Percentiles rank a stretch among this genome's conserved stretches.
Evolutionary conservation across 2,329 filamentous ascomycete species (phyloP).

Genomic region (Verticillium albo-atrum): DNA sequence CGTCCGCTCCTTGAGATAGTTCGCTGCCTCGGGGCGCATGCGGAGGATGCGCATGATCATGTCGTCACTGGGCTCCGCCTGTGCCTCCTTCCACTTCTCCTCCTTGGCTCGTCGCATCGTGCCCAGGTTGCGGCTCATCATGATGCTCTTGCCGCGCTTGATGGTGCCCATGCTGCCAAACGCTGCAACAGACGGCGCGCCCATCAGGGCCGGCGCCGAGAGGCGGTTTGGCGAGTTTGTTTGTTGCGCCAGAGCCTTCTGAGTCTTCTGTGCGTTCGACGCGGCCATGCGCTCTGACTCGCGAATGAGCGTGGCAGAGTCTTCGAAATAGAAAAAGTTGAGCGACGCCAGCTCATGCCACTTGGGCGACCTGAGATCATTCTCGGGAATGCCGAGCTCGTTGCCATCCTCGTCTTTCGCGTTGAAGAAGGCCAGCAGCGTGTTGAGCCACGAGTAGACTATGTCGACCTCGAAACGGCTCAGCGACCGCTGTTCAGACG

Average conservation of each 20-base stretch:
- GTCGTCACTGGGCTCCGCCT: conserved; percentile 94
- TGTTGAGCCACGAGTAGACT: conserved; percentile 89
- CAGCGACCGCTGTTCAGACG: conserved; percentile 77
- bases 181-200: conserved; percentile 41
- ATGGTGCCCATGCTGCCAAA: conserved; percentile 68
- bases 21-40: conserved; percentile 86
- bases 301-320: conserved; percentile 83
- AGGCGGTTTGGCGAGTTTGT: conserved; percentile 42
- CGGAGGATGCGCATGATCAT: conserved; percentile 94
- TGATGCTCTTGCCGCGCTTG: conserved; percentile 71
- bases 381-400: conserved; percentile 81
- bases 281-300: conserved; percentile 96
- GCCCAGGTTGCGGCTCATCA: conserved; percentile 89
- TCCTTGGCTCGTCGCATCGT: conserved; percentile 96
- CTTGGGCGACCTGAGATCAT: conserved; percentile 93
- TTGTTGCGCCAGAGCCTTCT: conserved; percentile 59
- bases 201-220: conserved; percentile 55
- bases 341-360: conserved; percentile 95
- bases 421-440: conserved; percentile 93
- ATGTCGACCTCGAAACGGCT: conserved; percentile 87
- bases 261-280: conserved; percentile 70
- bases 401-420: conserved; percentile 81
- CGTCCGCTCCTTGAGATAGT: conserved; percentile 85
- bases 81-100: conserved; percentile 90
- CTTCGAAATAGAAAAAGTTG: conserved; percentile 98